These are phyloP conservation scores for Apiospora marii DNA, from an alignment of 2,329 filamentous ascomycete species.

Conservation along the genomic window DNA sequence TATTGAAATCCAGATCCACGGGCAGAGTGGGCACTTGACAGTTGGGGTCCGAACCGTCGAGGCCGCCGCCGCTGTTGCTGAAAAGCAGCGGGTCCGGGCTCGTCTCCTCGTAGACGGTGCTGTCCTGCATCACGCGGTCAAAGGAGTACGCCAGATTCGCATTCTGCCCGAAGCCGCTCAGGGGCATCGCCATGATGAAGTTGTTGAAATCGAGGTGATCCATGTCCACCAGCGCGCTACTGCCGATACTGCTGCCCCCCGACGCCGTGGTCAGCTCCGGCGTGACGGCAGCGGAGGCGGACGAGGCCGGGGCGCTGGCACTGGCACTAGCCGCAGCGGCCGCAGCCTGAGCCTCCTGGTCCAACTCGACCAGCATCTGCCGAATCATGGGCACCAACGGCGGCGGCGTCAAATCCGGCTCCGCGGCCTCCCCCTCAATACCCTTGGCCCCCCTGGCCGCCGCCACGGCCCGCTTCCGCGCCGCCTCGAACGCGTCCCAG, in stretches of 20 bases:
- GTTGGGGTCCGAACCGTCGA: not conserved
- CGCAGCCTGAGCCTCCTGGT: not conserved
- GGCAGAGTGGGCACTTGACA: not conserved
- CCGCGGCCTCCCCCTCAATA: not conserved
- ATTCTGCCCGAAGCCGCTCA: not conserved
- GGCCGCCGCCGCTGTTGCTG: not conserved
- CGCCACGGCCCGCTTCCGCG: not conserved
- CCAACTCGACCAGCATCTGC: not conserved
- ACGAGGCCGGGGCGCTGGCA: not conserved
- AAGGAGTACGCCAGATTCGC: not conserved
- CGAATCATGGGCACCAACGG: not conserved
- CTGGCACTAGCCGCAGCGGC: not conserved
- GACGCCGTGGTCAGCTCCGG: not conserved
- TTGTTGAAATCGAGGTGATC: not conserved
- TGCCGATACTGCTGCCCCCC: not conserved
- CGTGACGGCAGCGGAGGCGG: not conserved
- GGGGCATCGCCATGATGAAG: constrained; percentile 9
- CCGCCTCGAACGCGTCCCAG: constrained; percentile 13
- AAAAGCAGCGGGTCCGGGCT: not conserved
- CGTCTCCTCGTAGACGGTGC: not conserved
- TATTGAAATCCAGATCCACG: not conserved
- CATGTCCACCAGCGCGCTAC: not conserved
- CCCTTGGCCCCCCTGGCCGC: not conserved
- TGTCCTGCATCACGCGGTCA: not conserved
- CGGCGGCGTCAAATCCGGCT: not conserved